phyloP scores from a whole-genome alignment of 768 basidiomycete genomes.

The Steccherinum ochraceum region DNA sequence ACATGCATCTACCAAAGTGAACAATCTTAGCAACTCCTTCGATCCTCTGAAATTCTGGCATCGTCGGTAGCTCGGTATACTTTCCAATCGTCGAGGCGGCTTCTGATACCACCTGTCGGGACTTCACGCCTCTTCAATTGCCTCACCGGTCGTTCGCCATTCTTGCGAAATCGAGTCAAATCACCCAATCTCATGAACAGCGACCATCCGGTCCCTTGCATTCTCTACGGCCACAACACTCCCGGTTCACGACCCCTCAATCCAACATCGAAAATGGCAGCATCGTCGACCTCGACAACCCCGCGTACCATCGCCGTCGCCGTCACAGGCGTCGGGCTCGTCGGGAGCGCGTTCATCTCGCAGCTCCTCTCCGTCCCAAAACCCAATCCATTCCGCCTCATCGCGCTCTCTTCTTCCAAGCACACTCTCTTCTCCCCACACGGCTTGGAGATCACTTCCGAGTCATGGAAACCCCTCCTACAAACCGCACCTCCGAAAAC shows the following conservation, averaged over 20 bases:
- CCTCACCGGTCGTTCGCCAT: no score
- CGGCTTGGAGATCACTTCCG: constrained; percentile 33
- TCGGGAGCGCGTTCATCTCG: constrained; percentile 79
- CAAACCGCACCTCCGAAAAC: background rate
- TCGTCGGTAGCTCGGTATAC: no score
- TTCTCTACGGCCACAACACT: background rate
- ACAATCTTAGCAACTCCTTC: no score
- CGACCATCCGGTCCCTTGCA: background rate
- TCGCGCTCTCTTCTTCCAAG: constrained; percentile 66
- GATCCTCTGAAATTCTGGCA: no score
- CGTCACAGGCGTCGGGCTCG: constrained; percentile 87
- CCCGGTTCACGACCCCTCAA: background rate
- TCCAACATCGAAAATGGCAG: background rate
- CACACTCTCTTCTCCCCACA: constrained; percentile 48
- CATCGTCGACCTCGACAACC: constrained; percentile 4
- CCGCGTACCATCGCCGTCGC: constrained; percentile 46
- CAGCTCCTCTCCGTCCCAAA: constrained; percentile 69
- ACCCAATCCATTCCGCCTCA: constrained; percentile 53
- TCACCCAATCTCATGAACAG: no score
- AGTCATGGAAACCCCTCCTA: constrained; percentile 30
- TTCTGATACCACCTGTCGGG: no score
- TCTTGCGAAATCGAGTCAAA: no score
- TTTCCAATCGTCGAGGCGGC: no score
- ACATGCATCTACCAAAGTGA: no score
- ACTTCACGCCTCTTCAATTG: no score